A percentile compares a stretch with the other conserved stretches of the same genome.
Conservation (phyloP, 345 rosid species). For the Gossypium sturtianum region DNA sequence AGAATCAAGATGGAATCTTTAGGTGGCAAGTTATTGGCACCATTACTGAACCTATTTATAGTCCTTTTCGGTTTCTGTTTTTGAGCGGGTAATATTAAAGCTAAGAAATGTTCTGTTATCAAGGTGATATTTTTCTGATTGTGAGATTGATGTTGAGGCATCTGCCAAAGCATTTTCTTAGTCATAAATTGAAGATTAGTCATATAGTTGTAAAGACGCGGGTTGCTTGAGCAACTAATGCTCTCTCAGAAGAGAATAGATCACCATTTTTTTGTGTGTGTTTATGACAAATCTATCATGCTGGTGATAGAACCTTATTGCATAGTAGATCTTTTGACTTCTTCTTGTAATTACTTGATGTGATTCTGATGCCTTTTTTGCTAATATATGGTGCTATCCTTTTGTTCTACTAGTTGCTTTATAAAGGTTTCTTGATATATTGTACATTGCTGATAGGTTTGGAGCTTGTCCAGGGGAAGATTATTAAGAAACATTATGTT, state of each 20-base stretch:
- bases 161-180: too few species aligned
- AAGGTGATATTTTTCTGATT: too few species aligned
- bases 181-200: too few species aligned
- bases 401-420: not conserved
- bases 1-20: not conserved
- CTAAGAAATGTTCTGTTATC: not conserved
- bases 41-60: not conserved
- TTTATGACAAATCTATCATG: too few species aligned
- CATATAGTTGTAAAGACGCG: too few species aligned
- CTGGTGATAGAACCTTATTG: not conserved
- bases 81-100: not conserved
- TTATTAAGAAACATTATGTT: not conserved
- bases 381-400: not conserved
- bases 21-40: not conserved
- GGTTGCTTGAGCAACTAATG: too few species aligned
- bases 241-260: too few species aligned
- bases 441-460: not conserved
- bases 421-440: not conserved
- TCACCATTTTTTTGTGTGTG: too few species aligned
- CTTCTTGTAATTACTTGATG: not conserved
- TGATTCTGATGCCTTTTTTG: not conserved
- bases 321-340: too few species aligned
- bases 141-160: too few species aligned
- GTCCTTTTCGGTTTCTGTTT: not conserved
- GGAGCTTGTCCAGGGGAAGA: not conserved